Base-by-base conservation (phyloP, 1,284 basidiomycete species). In the Dichomitus squalens region DNA sequence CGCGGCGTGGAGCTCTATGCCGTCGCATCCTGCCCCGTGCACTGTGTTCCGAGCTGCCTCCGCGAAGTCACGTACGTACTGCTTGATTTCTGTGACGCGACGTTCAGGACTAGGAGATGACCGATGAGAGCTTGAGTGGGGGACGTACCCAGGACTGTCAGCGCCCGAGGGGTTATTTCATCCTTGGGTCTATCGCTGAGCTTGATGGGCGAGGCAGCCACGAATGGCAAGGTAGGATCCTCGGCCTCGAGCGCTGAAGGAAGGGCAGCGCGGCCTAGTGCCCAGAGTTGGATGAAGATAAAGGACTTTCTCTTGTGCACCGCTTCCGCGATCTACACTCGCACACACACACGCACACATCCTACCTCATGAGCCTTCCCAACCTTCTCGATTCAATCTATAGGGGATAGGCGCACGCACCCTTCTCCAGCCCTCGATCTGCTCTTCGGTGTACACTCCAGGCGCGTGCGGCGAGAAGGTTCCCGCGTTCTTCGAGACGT, bases 201-300 rank as follows among this genome's bases (percentile, higher is more conserved):
- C 62, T 82, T 76, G 55, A 78, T 73, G 21, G 71, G 64, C 4
- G 81, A 79, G 0, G 80, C 74, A 7, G 73, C 68, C 2, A 69
- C 70, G 63, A 77, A 81, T 18, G 72, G 65, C 55, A 72, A 77
- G 8, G 66, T 60, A 12, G 72, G 63, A 51, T 72, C 68, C 31
- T 72, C 69, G 2, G 55, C n/a, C 27, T 46, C 25, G 4, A 46
- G 43, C 16, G 16, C 63, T 61, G 3, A 77, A 64, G 11, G 74
- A 64, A 0, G 63, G 7, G 76, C 76, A 2, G 74, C 70, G 0
- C 79, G 72, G 1, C 79, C 81, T 35, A 78, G 63, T 0, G 78
- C 77, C 79, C 79, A 81, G 0, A 82, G 68, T 62, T 84, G 82
- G 23, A 72, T 27, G 67, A 71, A 80, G 54, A 82, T 76, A 62